Percentiles rank a stretch among this genome's conserved stretches.
These are phyloP conservation scores for Lentinula novae-zelandiae DNA, from an alignment of 1,284 basidiomycete genomes.

Conservation along the genomic window DNA sequence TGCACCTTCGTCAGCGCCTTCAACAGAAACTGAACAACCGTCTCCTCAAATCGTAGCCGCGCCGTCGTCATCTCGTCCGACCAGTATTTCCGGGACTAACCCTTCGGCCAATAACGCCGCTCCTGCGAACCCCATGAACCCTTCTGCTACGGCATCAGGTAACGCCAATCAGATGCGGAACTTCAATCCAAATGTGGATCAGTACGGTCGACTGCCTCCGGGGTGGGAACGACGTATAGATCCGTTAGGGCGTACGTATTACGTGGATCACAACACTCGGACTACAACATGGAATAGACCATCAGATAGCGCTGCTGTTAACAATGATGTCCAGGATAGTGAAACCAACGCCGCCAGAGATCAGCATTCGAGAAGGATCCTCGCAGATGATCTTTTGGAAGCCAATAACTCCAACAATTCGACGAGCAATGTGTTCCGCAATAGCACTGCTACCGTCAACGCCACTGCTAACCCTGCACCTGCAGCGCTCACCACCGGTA, in stretches of 20 bases:
- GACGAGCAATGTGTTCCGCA: conserved; percentile 28
- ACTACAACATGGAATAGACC: conserved; percentile 91
- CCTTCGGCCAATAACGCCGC: conserved; percentile 24
- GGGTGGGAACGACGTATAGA: conserved; percentile 95
- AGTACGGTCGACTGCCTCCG: conserved; percentile 75
- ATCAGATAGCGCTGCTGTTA: conserved; percentile 50
- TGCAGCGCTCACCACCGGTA: conserved; percentile 45
- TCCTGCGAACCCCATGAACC: conserved; percentile 25
- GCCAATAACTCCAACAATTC: conserved; percentile 39
- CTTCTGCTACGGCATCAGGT: conserved; percentile 23
- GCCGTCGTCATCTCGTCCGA: conserved; percentile 29
- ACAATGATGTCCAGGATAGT: conserved; percentile 49
- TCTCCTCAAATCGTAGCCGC: conserved; percentile 19
- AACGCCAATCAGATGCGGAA: conserved; percentile 53
- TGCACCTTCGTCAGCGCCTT: conserved; percentile 27
- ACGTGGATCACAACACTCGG: conserved; percentile 90
- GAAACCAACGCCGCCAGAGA: conserved; percentile 73
- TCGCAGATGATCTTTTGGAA: conserved; percentile 80
- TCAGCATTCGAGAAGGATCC: conserved; percentile 72
- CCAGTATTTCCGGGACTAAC: conserved; percentile 26
- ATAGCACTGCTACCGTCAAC: conserved; percentile 31
- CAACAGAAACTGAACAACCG: conserved; percentile 33
- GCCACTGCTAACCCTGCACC: conserved; percentile 29
- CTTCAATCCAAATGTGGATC: conserved; percentile 85
- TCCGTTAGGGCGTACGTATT: conserved; percentile 88